Percentiles rank a stretch among this genome's conserved stretches.
Conservation (phyloP, 306 rosid genomes). For the Quercus alba region DNA sequence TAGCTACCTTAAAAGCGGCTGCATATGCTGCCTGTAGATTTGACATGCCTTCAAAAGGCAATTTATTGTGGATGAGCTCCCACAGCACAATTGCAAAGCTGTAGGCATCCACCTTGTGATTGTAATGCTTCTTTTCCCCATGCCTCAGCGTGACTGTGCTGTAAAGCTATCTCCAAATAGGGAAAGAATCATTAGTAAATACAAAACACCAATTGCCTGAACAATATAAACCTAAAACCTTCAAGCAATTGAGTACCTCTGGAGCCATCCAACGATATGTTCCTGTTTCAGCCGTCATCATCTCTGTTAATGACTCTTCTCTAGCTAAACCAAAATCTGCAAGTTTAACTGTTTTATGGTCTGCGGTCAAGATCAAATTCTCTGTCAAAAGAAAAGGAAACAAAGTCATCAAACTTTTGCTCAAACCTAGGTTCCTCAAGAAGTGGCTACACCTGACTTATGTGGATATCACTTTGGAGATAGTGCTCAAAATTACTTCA, state of each 20-base stretch:
- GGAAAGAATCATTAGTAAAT: constrained; percentile 17
- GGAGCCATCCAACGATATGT: constrained; percentile 99
- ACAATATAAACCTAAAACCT: not conserved
- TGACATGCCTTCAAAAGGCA: constrained; percentile 99
- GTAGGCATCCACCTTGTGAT: constrained; percentile 90
- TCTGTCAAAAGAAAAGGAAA: constrained; percentile 43
- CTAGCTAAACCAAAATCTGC: constrained; percentile 95
- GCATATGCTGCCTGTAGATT: constrained; percentile 97
- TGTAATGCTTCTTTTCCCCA: constrained; percentile 96
- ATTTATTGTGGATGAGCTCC: constrained; percentile 88
- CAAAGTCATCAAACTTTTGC: constrained; percentile 18
- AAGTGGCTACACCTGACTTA: not conserved
- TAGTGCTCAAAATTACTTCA: not conserved
- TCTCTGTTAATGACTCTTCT: constrained; percentile 90
- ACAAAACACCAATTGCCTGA: not conserved
- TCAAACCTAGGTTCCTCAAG: not conserved
- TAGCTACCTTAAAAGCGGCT: constrained; percentile 86
- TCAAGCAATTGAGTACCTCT: constrained; percentile 51
- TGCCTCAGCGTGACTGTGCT: constrained; percentile 94
- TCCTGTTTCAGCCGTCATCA: constrained; percentile 99
- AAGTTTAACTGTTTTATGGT: constrained; percentile 79
- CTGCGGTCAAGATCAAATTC: constrained; percentile 79
- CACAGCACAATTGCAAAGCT: constrained; percentile 96
- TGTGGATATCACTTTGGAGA: not conserved
- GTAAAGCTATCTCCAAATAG: constrained; percentile 65